A percentile compares a stretch with the other conserved stretches of the same genome.
phyloP scores from a whole-genome alignment of 2,329 filamentous ascomycete species.

The Microcera coccophila region DNA sequence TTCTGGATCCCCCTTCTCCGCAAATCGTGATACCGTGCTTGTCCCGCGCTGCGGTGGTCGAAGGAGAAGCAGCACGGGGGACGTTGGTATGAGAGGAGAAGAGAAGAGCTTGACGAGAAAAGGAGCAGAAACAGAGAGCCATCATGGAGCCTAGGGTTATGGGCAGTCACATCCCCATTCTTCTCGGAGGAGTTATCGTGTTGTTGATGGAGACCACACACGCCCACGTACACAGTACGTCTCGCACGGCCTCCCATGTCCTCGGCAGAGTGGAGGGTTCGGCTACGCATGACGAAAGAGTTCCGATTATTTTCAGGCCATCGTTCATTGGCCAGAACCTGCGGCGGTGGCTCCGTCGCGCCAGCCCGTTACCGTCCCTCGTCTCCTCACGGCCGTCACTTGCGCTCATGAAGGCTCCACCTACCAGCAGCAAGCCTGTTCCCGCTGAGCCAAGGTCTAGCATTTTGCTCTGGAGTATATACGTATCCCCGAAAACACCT shows the following conservation, averaged over 20 bases:
- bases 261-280: slow-evolving; percentile 30
- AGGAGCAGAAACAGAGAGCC: too few relatives aligned
- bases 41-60: too few relatives aligned
- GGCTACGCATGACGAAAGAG: slow-evolving; percentile 30
- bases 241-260: not conserved
- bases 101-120: too few relatives aligned
- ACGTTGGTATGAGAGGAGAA: too few relatives aligned
- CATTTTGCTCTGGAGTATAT: not conserved
- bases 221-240: not conserved
- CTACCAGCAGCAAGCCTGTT: not conserved
- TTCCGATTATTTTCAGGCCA: slow-evolving; percentile 28
- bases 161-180: too few relatives aligned
- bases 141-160: too few relatives aligned
- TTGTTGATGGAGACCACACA: too few relatives aligned
- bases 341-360: slow-evolving; percentile 5
- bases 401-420: not conserved
- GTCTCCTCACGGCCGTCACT: not conserved
- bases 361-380: not conserved
- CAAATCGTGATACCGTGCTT: too few relatives aligned
- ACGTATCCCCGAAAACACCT: slow-evolving; percentile 19
- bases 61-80: too few relatives aligned
- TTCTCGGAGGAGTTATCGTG: too few relatives aligned
- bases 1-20: too few relatives aligned
- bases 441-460: not conserved
- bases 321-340: slow-evolving; percentile 12